Evolutionary conservation across 768 basidiomycete species (phyloP), one percentile per base, ranked within the genome.

Genomic region (Grammothele lineata): DNA sequence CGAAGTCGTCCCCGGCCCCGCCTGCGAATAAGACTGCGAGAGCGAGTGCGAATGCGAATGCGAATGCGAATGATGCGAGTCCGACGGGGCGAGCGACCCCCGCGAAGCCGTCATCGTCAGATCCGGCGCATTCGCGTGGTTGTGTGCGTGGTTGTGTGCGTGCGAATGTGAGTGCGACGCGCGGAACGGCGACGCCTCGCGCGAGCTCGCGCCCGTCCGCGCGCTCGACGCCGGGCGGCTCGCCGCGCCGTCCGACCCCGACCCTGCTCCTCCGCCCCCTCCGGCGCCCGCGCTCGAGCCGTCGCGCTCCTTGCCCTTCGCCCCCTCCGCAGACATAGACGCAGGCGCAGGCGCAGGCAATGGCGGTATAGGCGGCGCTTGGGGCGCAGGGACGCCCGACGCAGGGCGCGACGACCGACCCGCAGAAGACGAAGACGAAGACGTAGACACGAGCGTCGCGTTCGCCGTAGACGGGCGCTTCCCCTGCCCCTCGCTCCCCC

Each of bases 391-490:
- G n/a, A n/a, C n/a, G n/a, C n/a, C n/a, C n/a, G n/a, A n/a, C n/a
- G n/a, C n/a, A n/a, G n/a, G n/a, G 35, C 18, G 35, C 6, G 17
- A 32, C 30, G 30, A 8, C 30, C 30, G 30, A 32, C 9, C 15
- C 9, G 30, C 8, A 17, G 35, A 18, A 6, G 42, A 21, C 1
- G 27, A 32, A 5, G 53, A 53, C 18, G 46, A 47, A 25, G 40
- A 24, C 21, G 49, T 46, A 10, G n/a, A n/a, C n/a, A n/a, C n/a
- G n/a, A n/a, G n/a, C n/a, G 56, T 24, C 19, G 67, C 65, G n/a
- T 66, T 62, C 38, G 72, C 69, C 10, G 74, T 74, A 14, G 72
- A 64, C 23, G 75, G 71, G 18, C 74, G 66, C 11, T 47, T 60
- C 49, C 58, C 27, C 24, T 35, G 47, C n/a, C n/a, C n/a, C n/a